Conservation (phyloP, 2,329 filamentous ascomycete genomes). For the Trichoderma guizhouense region DNA sequence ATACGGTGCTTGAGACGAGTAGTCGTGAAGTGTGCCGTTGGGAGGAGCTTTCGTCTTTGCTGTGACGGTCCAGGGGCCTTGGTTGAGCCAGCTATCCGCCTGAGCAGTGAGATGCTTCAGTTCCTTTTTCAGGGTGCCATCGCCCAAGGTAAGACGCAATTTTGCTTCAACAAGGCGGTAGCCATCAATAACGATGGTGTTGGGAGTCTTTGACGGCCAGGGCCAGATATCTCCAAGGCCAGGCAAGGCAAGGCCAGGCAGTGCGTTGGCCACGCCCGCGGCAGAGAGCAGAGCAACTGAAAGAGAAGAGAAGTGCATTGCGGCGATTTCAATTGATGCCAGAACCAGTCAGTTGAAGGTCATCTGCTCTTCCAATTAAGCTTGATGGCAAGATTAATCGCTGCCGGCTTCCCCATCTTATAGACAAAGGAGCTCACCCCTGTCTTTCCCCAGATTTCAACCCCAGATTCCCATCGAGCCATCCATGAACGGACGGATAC, state of each 20-base stretch:
- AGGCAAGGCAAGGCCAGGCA: not conserved
- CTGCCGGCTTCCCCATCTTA: not conserved
- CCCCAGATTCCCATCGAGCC: not conserved
- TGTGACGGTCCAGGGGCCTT: conserved; percentile 29
- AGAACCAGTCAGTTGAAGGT: not conserved
- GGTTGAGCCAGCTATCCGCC: conserved; percentile 23
- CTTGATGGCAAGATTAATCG: not conserved
- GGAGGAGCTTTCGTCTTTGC: conserved; percentile 11
- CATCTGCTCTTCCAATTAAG: not conserved
- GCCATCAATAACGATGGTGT: conserved; percentile 17
- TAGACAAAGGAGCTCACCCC: not conserved
- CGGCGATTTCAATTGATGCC: not conserved
- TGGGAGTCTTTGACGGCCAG: not conserved
- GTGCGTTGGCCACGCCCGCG: not conserved
- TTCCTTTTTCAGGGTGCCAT: not conserved
- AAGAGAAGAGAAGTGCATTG: not conserved
- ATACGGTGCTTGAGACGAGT: conserved; percentile 18
- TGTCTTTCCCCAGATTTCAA: conserved; percentile 9
- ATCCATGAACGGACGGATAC: not conserved
- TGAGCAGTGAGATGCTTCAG: conserved; percentile 21
- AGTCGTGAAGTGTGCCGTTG: conserved; percentile 19
- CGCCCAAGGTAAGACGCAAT: not conserved
- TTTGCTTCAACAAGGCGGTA: conserved; percentile 15
- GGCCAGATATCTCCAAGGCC: not conserved
- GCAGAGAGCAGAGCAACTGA: not conserved